These are phyloP conservation scores for Termitomyces sp. DNA, from an alignment of 768 basidiomycete genomes.

Conservation along the genomic window DNA sequence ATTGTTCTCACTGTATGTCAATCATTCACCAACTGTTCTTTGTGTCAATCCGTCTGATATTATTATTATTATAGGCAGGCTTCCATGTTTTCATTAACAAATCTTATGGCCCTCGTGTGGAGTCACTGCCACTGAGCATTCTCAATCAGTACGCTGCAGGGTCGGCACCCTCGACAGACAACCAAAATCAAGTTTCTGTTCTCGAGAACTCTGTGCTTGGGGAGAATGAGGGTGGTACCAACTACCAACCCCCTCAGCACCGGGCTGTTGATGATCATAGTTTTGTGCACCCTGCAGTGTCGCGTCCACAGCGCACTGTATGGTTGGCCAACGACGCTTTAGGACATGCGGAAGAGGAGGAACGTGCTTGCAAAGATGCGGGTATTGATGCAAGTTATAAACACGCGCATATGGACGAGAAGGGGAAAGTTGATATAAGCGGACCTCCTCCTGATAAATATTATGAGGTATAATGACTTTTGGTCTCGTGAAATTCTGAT, in stretches of 20 bases:
- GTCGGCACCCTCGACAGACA: background rate
- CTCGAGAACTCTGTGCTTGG: background rate
- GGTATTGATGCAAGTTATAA: constrained; percentile 45
- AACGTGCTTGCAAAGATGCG: constrained; percentile 40
- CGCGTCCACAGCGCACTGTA: constrained; percentile 64
- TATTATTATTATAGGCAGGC: constrained; percentile 38
- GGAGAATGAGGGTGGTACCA: constrained; percentile 5
- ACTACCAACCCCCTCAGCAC: background rate
- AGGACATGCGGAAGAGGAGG: constrained; percentile 60
- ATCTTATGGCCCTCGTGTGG: constrained; percentile 75
- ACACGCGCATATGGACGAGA: constrained; percentile 53
- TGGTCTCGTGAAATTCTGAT: background rate
- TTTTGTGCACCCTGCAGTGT: constrained; percentile 85
- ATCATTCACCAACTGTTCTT: background rate
- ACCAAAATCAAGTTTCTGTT: background rate
- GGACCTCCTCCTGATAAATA: constrained; percentile 27
- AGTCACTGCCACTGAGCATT: constrained; percentile 71
- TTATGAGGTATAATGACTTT: constrained; percentile 4
- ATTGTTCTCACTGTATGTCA: constrained; percentile 75
- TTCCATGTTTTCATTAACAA: constrained; percentile 70
- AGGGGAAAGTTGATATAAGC: constrained; percentile 52
- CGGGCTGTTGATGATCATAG: constrained; percentile 43
- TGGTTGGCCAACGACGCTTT: constrained; percentile 77
- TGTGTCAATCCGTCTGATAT: too few relatives aligned
- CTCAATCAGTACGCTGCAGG: background rate